Conservation (phyloP, 352 stramenopile species). For the Globisporangium recalcitrans region DNA sequence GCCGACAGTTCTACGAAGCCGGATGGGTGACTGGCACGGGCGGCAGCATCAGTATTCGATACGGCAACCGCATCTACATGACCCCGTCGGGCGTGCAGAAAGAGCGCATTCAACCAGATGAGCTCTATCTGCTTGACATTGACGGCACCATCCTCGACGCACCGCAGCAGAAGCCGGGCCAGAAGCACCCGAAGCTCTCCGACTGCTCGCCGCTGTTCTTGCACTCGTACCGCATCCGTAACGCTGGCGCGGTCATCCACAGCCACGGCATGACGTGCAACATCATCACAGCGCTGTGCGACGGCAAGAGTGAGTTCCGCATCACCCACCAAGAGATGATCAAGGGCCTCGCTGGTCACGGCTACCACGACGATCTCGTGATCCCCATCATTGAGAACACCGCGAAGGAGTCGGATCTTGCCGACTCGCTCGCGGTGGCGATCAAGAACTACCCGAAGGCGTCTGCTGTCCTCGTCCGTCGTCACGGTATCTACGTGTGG, state of each 20-base stretch:
- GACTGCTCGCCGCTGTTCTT: slow-evolving; percentile 94
- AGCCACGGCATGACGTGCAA: slow-evolving; percentile 84
- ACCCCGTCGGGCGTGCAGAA: slow-evolving; percentile 95
- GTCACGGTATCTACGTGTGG: slow-evolving; percentile 96
- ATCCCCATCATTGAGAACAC: slow-evolving; percentile 97
- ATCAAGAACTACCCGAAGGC: slow-evolving; percentile 87
- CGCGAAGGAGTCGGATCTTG: slow-evolving; percentile 89
- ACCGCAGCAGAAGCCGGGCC: slow-evolving; percentile 33
- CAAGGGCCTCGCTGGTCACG: slow-evolving; percentile 92
- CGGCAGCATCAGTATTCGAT: slow-evolving; percentile 91
- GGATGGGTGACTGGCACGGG: slow-evolving; percentile 95
- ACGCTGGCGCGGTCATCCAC: slow-evolving; percentile 70
- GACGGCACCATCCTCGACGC: slow-evolving; percentile 74
- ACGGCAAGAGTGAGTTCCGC: slow-evolving; percentile 73
- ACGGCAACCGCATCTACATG: slow-evolving; percentile 92
- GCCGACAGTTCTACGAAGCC: slow-evolving; percentile 65
- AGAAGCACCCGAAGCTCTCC: slow-evolving; percentile 79
- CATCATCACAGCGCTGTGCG: slow-evolving; percentile 88
- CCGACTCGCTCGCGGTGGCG: slow-evolving; percentile 80
- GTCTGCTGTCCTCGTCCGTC: slow-evolving; percentile 91
- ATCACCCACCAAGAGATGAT: slow-evolving; percentile 97
- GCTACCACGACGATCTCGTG: slow-evolving; percentile 90
- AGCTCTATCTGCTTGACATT: slow-evolving; percentile 93
- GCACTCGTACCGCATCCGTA: slow-evolving; percentile 86
- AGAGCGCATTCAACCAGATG: slow-evolving; percentile 92